phyloP scores from a whole-genome alignment of 2,329 filamentous ascomycete species.

The Venturia asperata region DNA sequence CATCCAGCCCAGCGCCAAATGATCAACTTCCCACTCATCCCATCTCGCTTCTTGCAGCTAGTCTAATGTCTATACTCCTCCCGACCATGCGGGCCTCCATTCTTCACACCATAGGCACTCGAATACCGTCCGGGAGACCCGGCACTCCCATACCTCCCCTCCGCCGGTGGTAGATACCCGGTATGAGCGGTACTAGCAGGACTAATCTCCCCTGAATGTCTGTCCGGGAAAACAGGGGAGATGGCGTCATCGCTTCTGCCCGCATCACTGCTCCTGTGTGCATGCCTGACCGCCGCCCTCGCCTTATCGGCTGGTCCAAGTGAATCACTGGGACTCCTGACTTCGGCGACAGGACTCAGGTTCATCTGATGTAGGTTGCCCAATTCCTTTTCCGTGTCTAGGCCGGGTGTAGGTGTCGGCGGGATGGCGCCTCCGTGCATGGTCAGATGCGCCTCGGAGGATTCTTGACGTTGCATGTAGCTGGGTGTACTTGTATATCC shows the following conservation, averaged over 20 bases:
- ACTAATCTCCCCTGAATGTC: background rate
- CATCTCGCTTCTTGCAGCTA: too few species aligned
- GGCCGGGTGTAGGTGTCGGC: background rate
- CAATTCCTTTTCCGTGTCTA: background rate
- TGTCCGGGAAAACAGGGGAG: constrained; percentile 2
- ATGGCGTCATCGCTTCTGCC: background rate
- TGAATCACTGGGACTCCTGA: background rate
- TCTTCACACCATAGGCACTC: background rate
- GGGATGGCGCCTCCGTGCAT: constrained; percentile 37
- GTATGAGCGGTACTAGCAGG: background rate
- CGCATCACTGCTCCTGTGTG: background rate
- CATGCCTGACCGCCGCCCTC: background rate
- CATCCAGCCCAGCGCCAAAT: too few species aligned
- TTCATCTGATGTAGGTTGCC: background rate
- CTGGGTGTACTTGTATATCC: constrained; percentile 35
- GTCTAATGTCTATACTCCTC: background rate
- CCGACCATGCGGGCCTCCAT: background rate
- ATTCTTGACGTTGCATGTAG: constrained; percentile 39
- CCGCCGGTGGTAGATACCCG: background rate
- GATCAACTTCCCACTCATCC: too few species aligned
- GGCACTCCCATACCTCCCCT: constrained; percentile 10
- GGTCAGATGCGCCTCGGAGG: constrained; percentile 37
- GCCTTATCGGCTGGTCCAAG: background rate
- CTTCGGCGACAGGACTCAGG: background rate
- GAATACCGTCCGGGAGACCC: constrained; percentile 13